These are phyloP conservation scores for Alternaria rosae DNA, from an alignment of 2,329 filamentous ascomycete species.

Conservation along the genomic window DNA sequence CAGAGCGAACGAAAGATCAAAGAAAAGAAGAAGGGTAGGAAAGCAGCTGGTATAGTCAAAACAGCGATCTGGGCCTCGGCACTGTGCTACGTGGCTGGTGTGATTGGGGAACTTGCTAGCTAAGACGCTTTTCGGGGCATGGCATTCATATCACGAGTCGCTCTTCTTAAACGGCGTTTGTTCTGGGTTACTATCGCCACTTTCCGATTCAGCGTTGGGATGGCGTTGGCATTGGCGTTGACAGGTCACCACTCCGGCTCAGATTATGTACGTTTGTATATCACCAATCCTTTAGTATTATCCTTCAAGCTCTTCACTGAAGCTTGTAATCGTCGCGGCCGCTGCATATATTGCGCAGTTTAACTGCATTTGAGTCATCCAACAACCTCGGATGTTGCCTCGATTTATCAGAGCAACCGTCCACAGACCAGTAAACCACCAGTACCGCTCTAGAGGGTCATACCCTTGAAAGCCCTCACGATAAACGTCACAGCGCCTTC, in stretches of 20 bases:
- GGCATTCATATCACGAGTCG: neutral
- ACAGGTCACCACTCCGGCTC: neutral
- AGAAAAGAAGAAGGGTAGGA: constrained; percentile 15
- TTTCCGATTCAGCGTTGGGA: neutral
- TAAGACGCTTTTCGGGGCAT: neutral
- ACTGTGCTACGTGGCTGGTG: constrained; percentile 43
- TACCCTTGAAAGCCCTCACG: neutral
- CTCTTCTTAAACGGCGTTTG: neutral
- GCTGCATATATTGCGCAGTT: too few relatives aligned
- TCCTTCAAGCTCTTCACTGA: too few relatives aligned
- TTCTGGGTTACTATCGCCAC: neutral
- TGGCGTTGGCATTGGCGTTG: neutral
- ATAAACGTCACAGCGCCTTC: neutral
- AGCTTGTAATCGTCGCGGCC: too few relatives aligned
- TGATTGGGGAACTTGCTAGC: constrained; percentile 36
- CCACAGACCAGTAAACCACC: neutral
- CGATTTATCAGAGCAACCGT: neutral
- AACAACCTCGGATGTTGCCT: too few relatives aligned
- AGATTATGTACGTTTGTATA: neutral
- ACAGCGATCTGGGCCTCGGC: constrained; percentile 40
- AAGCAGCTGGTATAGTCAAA: constrained; percentile 35
- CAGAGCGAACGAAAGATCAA: constrained; percentile 3
- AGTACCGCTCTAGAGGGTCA: neutral
- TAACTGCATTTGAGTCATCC: too few relatives aligned
- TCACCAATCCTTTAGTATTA: too few relatives aligned